Evolutionary conservation across 1,284 basidiomycete genomes (phyloP).

Genomic region (Ganoderma leucocontextum): DNA sequence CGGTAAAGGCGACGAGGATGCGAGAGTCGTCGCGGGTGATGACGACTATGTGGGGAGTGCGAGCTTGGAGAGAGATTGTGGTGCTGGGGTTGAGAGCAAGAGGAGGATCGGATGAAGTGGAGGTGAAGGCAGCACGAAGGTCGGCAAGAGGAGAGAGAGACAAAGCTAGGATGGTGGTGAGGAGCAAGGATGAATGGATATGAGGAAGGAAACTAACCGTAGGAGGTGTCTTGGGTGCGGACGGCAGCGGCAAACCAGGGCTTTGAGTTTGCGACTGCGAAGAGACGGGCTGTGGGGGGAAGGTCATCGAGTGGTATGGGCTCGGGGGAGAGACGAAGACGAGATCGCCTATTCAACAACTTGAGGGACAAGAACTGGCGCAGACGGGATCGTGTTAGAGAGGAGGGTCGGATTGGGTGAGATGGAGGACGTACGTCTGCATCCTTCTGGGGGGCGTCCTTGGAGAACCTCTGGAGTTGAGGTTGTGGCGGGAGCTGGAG

Average conservation of each 20-base stretch:
- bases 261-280: conserved; percentile 63
- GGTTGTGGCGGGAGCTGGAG: conserved; percentile 44
- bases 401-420: not conserved
- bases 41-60: conserved; percentile 57
- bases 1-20: conserved; percentile 63
- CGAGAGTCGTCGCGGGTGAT: conserved; percentile 67
- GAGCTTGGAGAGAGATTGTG: conserved; percentile 50
- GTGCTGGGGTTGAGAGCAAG: conserved; percentile 56
- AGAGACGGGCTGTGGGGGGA: conserved; percentile 52
- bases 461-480: conserved; percentile 44
- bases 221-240: conserved; percentile 46
- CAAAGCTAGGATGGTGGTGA: conserved; percentile 51
- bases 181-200: not conserved
- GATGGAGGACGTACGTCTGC: conserved; percentile 49
- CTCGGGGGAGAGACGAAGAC: conserved; percentile 63
- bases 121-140: conserved; percentile 58
- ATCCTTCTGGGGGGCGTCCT: conserved; percentile 50
- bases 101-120: conserved; percentile 46
- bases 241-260: conserved; percentile 74
- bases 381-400: not conserved
- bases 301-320: conserved; percentile 53
- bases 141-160: conserved; percentile 64
- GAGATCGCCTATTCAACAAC: conserved; percentile 65
- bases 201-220: conserved; percentile 40
- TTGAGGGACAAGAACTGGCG: conserved; percentile 55